Percentiles rank a stretch among this genome's conserved stretches.
Evolutionary conservation across 2,329 filamentous ascomycete genomes (phyloP).

Genomic region (Parasarocladium wereldwijsianum): DNA sequence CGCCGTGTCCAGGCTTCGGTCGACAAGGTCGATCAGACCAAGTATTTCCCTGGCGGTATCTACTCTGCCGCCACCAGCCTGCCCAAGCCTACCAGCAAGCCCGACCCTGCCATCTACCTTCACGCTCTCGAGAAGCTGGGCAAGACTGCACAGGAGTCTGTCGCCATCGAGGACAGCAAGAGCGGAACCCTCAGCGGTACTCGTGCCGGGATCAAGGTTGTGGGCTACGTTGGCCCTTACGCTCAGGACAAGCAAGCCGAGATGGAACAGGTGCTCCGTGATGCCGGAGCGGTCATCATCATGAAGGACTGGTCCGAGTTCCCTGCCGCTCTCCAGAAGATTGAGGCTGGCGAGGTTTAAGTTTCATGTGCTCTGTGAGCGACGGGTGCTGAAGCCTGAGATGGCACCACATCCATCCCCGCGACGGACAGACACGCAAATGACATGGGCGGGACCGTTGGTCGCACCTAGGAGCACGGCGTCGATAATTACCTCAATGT

Average conservation of each 20-base stretch:
- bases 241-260: constrained; percentile 42
- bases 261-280: constrained; percentile 47
- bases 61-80: constrained; percentile 75
- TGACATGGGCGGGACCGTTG: too few relatives aligned
- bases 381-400: too few relatives aligned
- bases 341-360: constrained; percentile 25
- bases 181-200: constrained; percentile 62
- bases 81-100: constrained; percentile 71
- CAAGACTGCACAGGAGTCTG: constrained; percentile 53
- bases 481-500: too few relatives aligned
- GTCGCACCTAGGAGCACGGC: too few relatives aligned
- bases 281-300: constrained; percentile 47
- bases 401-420: too few relatives aligned
- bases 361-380: too few relatives aligned
- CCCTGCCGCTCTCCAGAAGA: constrained; percentile 27
- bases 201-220: constrained; percentile 63
- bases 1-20: constrained; percentile 65
- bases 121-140: constrained; percentile 61
- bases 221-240: constrained; percentile 79
- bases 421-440: too few relatives aligned
- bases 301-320: constrained; percentile 48
- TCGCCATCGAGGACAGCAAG: constrained; percentile 82
- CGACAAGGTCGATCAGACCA: constrained; percentile 63
- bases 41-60: constrained; percentile 61
- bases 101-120: constrained; percentile 78